These are phyloP conservation scores for Gracilariopsis chorda DNA, from an alignment of 23 red algal genomes.

Conservation along the genomic window DNA sequence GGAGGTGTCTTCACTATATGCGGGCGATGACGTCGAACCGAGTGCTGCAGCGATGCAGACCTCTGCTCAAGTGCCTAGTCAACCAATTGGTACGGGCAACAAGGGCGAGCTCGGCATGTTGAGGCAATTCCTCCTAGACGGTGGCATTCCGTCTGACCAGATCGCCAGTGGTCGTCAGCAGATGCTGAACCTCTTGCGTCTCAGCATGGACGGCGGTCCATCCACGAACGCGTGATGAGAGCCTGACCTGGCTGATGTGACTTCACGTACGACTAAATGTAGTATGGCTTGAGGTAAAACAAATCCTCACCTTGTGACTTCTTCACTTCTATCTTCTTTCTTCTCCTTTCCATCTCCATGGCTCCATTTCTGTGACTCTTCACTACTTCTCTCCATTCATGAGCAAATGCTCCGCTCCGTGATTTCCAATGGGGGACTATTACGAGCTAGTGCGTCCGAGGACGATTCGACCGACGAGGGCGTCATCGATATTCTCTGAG, in stretches of 20 bases:
- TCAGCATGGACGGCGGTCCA: background rate
- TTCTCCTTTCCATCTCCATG: too few relatives aligned
- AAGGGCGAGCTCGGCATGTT: background rate
- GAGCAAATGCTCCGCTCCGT: too few relatives aligned
- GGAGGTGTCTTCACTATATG: background rate
- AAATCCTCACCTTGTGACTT: background rate
- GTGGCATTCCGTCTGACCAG: background rate
- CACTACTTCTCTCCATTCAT: too few relatives aligned
- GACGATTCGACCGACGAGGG: background rate
- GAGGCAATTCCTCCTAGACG: background rate
- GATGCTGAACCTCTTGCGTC: background rate
- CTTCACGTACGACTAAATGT: background rate
- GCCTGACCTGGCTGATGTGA: background rate
- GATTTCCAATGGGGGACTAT: background rate
- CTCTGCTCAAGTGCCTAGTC: background rate
- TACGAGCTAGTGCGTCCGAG: background rate
- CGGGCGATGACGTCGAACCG: background rate
- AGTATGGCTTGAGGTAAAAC: background rate
- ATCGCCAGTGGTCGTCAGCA: background rate
- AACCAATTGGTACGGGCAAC: background rate
- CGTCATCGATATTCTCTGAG: background rate
- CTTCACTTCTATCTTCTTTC: background rate
- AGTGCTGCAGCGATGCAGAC: background rate
- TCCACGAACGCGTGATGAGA: background rate
- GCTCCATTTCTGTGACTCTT: too few relatives aligned